Conservation (phyloP, 495 filamentous ascomycete genomes). For the Xylaria castorea region DNA sequence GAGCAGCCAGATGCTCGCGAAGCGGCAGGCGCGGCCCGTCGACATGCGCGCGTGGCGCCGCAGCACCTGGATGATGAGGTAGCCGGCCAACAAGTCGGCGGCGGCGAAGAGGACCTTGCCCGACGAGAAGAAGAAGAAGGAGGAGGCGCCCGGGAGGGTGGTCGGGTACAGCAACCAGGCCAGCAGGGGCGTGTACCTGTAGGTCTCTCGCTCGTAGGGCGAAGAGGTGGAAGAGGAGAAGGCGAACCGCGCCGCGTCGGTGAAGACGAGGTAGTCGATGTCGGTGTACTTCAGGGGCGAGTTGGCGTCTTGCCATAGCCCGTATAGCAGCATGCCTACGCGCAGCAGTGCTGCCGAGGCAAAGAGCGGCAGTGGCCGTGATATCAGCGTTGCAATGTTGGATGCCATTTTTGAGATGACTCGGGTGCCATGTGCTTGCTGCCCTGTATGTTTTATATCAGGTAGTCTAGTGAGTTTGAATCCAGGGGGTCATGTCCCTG, state of each 20-base stretch:
- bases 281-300: slow-evolving; percentile 96
- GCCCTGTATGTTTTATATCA: background rate
- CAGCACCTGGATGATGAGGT: slow-evolving; percentile 76
- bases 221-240: slow-evolving; percentile 47
- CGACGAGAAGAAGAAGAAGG: slow-evolving; percentile 81
- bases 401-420: background rate
- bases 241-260: slow-evolving; percentile 87
- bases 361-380: slow-evolving; percentile 64
- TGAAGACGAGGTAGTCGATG: slow-evolving; percentile 99
- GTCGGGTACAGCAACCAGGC: slow-evolving; percentile 91
- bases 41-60: slow-evolving; percentile 41
- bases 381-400: slow-evolving; percentile 40
- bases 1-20: slow-evolving; percentile 85
- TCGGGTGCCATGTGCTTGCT: slow-evolving; percentile 5
- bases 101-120: slow-evolving; percentile 88
- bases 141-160: slow-evolving; percentile 60
- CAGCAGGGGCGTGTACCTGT: slow-evolving; percentile 93
- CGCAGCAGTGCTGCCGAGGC: slow-evolving; percentile 72
- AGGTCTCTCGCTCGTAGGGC: slow-evolving; percentile 89
- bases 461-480: background rate
- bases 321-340: slow-evolving; percentile 77
- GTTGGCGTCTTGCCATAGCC: slow-evolving; percentile 87
- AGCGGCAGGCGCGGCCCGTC: slow-evolving; percentile 65
- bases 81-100: slow-evolving; percentile 85
- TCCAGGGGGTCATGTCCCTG: background rate